Evolutionary conservation across 2,329 filamentous ascomycete genomes (phyloP).

Genomic region (Tolypocladium tundrense): DNA sequence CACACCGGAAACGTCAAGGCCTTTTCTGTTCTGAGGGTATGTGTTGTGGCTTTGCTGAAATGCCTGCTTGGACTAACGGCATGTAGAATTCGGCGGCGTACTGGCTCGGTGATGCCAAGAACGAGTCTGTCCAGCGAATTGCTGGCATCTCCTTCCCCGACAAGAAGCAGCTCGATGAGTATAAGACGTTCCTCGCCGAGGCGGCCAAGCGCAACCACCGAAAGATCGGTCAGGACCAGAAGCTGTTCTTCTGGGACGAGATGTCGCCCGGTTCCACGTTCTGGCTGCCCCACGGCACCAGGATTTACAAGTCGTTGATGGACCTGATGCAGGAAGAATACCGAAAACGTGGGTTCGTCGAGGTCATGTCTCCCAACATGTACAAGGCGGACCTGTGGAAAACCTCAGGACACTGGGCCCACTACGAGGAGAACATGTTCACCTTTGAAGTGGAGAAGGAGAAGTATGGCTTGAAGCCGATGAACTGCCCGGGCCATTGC

Average conservation of each 20-base stretch:
- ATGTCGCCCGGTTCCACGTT: slow-evolving; percentile 89
- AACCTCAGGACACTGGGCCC: slow-evolving; percentile 83
- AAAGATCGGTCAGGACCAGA: slow-evolving; percentile 88
- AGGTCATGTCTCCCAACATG: slow-evolving; percentile 92
- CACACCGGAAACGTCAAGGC: slow-evolving; percentile 87
- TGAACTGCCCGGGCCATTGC: slow-evolving; percentile 97
- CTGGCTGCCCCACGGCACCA: slow-evolving; percentile 83
- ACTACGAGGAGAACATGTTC: slow-evolving; percentile 83
- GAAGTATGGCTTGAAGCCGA: slow-evolving; percentile 69
- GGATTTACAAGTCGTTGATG: slow-evolving; percentile 85
- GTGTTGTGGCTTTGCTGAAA: neutral
- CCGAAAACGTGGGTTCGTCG: slow-evolving; percentile 85
- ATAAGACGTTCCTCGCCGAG: slow-evolving; percentile 92
- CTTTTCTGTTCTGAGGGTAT: slow-evolving; percentile 78
- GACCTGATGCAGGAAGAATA: slow-evolving; percentile 78
- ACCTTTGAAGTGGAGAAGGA: slow-evolving; percentile 69
- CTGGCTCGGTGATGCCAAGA: slow-evolving; percentile 86
- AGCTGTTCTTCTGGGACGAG: slow-evolving; percentile 95
- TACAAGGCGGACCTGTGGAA: slow-evolving; percentile 92
- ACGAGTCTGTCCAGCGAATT: slow-evolving; percentile 92
- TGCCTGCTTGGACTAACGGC: slow-evolving; percentile 12
- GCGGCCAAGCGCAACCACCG: slow-evolving; percentile 96
- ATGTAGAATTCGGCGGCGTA: slow-evolving; percentile 62
- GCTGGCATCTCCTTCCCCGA: slow-evolving; percentile 93
- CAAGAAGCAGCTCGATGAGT: slow-evolving; percentile 88